A percentile compares a stretch with the other conserved stretches of the same genome.
These are phyloP conservation scores for Kalaharituber pfeilii DNA, from an alignment of 2,329 filamentous ascomycete species.

Conservation along the genomic window DNA sequence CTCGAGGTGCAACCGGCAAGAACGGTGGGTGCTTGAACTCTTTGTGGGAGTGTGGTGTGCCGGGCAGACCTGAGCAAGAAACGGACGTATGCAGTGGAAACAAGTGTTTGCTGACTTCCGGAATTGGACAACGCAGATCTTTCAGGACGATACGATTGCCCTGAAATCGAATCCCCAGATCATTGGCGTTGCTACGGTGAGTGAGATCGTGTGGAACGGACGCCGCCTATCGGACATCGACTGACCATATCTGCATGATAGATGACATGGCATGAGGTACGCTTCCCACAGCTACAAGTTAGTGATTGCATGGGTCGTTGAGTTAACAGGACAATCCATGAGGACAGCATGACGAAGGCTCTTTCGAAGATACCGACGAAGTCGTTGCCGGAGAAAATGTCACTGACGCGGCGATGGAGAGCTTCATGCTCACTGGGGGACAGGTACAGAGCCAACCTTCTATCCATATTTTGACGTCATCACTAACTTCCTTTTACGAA, in stretches of 20 bases:
- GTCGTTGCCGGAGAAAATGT: neutral
- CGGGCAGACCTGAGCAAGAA: too few relatives aligned
- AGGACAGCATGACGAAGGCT: neutral
- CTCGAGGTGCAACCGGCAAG: too few relatives aligned
- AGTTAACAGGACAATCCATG: neutral
- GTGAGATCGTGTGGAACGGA: slow-evolving; percentile 19
- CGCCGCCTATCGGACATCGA: neutral
- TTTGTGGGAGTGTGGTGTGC: too few relatives aligned
- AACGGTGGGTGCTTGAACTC: too few relatives aligned
- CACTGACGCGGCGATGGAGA: neutral
- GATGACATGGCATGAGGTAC: slow-evolving; percentile 25
- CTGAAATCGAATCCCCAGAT: slow-evolving; percentile 27
- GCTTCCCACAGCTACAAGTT: slow-evolving; percentile 11
- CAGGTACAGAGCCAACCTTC: neutral
- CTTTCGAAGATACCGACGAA: neutral
- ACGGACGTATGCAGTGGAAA: too few relatives aligned
- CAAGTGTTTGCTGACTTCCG: too few relatives aligned
- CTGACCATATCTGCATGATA: slow-evolving; percentile 7
- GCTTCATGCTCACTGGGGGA: neutral
- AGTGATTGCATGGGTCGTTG: slow-evolving; percentile 12
- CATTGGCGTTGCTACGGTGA: slow-evolving; percentile 31
- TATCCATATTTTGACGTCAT: neutral
- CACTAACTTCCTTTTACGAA: neutral
- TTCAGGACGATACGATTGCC: slow-evolving; percentile 29
- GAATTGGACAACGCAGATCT: neutral